Base-by-base conservation (phyloP, 2,329 filamentous ascomycete genomes). In the Neofusicoccum sp. region DNA sequence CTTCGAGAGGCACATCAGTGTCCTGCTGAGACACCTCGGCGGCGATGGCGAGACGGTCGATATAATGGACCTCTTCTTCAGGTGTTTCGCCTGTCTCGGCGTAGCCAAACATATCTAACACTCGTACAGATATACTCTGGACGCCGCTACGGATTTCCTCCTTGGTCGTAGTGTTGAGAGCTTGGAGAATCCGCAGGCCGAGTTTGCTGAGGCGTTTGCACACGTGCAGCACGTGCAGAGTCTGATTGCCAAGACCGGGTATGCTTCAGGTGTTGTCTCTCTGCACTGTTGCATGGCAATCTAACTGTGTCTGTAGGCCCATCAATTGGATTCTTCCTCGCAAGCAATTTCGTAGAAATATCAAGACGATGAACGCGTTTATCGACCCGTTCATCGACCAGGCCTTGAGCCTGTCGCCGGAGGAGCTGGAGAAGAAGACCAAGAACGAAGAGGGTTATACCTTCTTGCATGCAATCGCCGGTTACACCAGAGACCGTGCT, bases 81-180 rank as follows among this genome's bases (percentile, higher is more conserved):
- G 91, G 56, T 77, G 43, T 22, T 28, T 14, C 3, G 33, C 6
- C 70, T 33, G 22, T 36, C 4, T 41, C 33, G 11, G 5, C 16
- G 47, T 22, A 16, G 3, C 33, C 11, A 6, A 3, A 12, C 16
- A 4, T 16, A 36, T 7, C 33, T 47, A 29, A 48, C 54, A 4
- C 14, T 5, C 11, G 28, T 22, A 1, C 33, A 69, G 68, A n/a
- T 89, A 89, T 71, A 93, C 92, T 0, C 83, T 97, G 33, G 93
- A 97, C 76, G 88, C 91, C 6, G 87, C 91, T 1, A 97, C 93
- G 0, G 90, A 96, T 69, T 97, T 97, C 73, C 79, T 97, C 33
- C 85, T 97, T 2, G 93, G 93, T 3, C 82, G 87, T 65, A 90
- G 90, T 66, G 89, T 93, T 22, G 85, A 84, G 50, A 87, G 84